Percentiles rank a stretch among this genome's conserved stretches.
Evolutionary conservation across 805 yeast genomes (phyloP).

Genomic region (Priceomyces carsonii): DNA sequence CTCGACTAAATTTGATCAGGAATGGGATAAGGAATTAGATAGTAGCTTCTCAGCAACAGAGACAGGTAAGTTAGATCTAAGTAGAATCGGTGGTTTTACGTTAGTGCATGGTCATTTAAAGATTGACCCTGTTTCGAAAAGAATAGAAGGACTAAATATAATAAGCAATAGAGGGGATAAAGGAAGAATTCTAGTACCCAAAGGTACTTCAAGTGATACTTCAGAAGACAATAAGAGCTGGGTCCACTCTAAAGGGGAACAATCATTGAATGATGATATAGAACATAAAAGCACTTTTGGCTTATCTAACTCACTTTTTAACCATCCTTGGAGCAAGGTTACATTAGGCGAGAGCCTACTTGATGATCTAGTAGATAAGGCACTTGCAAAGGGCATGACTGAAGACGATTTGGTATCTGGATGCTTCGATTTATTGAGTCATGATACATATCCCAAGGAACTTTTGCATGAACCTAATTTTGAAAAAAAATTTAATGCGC

Average conservation of each 20-base stretch:
- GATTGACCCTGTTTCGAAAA: slow-evolving; percentile 19
- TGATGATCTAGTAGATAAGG: slow-evolving; percentile 17
- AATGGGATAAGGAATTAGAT: slow-evolving; percentile 45
- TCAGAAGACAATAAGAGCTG: slow-evolving; percentile 13
- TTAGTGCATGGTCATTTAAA: slow-evolving; percentile 54
- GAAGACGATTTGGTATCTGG: slow-evolving; percentile 47
- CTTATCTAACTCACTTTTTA: slow-evolving; percentile 65
- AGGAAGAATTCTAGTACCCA: slow-evolving; percentile 30
- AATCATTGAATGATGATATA: slow-evolving; percentile 20
- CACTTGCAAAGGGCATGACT: slow-evolving; percentile 14
- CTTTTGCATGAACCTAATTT: slow-evolving; percentile 12
- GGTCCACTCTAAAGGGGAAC: slow-evolving; percentile 7
- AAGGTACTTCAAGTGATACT: slow-evolving; percentile 3
- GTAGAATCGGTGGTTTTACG: slow-evolving; percentile 61
- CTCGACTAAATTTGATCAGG: slow-evolving; percentile 33
- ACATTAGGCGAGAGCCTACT: slow-evolving; percentile 43
- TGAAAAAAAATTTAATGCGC: slow-evolving; percentile 32
- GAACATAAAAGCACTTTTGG: slow-evolving; percentile 47
- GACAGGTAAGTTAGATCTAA: slow-evolving; percentile 12
- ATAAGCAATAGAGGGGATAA: slow-evolving; percentile 52
- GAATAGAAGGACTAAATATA: slow-evolving; percentile 39
- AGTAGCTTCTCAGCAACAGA: slow-evolving; percentile 10
- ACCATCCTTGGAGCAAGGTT: slow-evolving; percentile 78
- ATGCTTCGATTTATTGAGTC: slow-evolving; percentile 57
- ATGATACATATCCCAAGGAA: slow-evolving; percentile 33